These are phyloP conservation scores for Colletotrichum graminicola DNA, from an alignment of 2,329 filamentous ascomycete species.

Conservation along the genomic window DNA sequence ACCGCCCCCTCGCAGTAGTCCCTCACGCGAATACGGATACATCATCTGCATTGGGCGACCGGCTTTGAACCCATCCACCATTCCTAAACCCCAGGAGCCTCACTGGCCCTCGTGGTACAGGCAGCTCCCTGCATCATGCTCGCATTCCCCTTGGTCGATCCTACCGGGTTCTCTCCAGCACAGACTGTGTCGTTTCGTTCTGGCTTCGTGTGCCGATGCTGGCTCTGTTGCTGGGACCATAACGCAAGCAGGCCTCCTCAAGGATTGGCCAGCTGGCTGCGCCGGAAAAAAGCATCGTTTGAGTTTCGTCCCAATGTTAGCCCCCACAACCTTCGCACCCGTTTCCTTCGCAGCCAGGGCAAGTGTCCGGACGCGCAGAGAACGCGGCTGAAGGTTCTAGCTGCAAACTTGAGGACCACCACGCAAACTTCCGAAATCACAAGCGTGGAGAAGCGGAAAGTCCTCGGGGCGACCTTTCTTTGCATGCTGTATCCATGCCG, in stretches of 20 bases:
- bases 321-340: not conserved
- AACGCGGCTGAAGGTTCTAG: slow-evolving; percentile 12
- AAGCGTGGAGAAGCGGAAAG: slow-evolving; percentile 2
- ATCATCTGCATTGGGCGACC: slow-evolving; percentile 2
- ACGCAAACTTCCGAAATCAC: slow-evolving; percentile 12
- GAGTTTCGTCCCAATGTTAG: slow-evolving; percentile 26
- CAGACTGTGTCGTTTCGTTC: slow-evolving; percentile 34
- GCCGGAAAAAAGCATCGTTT: slow-evolving; percentile 16
- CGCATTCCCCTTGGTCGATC: not conserved
- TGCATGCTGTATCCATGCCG: slow-evolving; percentile 27
- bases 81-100: not conserved
- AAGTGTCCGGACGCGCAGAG: not conserved
- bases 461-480: slow-evolving; percentile 15
- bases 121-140: slow-evolving; percentile 17
- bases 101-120: not conserved
- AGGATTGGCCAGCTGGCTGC: not conserved
- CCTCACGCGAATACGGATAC: not conserved
- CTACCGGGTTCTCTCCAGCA: slow-evolving; percentile 3
- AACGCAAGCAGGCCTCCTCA: not conserved
- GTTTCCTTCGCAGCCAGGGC: not conserved
- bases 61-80: not conserved
- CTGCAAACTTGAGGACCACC: slow-evolving; percentile 1
- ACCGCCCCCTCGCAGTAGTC: not conserved
- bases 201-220: not conserved
- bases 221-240: not conserved